Evolutionary conservation across 2,329 filamentous ascomycete genomes (phyloP).

Genomic region (Fusarium sp.): DNA sequence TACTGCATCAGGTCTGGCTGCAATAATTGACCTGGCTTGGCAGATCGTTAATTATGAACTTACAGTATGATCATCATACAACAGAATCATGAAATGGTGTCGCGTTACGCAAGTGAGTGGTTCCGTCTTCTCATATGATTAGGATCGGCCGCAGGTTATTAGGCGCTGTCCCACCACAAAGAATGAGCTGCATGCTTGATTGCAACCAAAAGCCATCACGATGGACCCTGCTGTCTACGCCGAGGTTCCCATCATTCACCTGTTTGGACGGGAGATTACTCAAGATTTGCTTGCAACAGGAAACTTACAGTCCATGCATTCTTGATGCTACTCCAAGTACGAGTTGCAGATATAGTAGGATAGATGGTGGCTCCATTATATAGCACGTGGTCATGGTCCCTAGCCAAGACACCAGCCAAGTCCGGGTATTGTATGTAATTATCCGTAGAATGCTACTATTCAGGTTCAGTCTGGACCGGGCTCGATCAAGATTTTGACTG

Average conservation of each 20-base stretch:
- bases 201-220: not conserved
- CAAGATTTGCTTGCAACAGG: not conserved
- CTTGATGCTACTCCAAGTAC: not conserved
- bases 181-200: not conserved
- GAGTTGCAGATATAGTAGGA: conserved; percentile 6
- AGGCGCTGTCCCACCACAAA: not conserved
- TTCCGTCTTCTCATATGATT: conserved; percentile 21
- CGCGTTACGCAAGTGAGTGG: not conserved
- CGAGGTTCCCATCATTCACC: conserved; percentile 4
- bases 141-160: conserved; percentile 20
- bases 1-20: conserved; percentile 8
- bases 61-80: conserved; percentile 1
- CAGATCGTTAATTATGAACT: conserved; percentile 19
- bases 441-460: conserved; percentile 19
- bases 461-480: conserved; percentile 2
- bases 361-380: conserved; percentile 1
- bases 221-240: not conserved
- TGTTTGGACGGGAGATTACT: not conserved
- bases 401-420: conserved; percentile 15
- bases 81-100: not conserved
- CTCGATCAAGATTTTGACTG: not conserved
- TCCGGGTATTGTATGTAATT: conserved; percentile 10
- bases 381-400: conserved; percentile 21
- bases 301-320: not conserved
- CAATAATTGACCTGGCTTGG: conserved; percentile 3